phyloP scores from a whole-genome alignment of 345 rosid species.

The Melastoma malabathricum region DNA sequence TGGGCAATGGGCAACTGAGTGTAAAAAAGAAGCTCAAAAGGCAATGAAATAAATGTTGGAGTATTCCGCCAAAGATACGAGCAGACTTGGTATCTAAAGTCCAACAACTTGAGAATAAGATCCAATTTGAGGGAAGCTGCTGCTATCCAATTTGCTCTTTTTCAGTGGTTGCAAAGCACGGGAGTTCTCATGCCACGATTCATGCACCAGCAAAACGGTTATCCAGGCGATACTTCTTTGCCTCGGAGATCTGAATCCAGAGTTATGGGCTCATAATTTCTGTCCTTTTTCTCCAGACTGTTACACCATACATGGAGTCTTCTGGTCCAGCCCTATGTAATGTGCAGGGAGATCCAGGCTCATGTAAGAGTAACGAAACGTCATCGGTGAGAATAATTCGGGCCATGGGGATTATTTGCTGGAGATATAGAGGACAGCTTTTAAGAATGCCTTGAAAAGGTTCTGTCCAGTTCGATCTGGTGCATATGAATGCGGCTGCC shows the following conservation, averaged over 20 bases:
- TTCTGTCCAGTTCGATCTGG: conserved; percentile 90
- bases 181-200: conserved; percentile 76
- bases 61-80: conserved; percentile 31
- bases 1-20: conserved; percentile 17
- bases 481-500: conserved; percentile 90
- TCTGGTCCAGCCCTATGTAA: conserved; percentile 6
- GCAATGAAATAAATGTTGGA: conserved; percentile 35
- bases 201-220: conserved; percentile 96
- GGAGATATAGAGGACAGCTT: conserved; percentile 82
- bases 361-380: conserved; percentile 31
- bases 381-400: conserved; percentile 29
- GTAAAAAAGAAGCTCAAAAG: conserved; percentile 19
- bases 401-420: conserved; percentile 55
- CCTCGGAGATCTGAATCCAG: conserved; percentile 40
- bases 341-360: conserved; percentile 17
- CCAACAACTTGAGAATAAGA: conserved; percentile 50
- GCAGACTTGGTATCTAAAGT: conserved; percentile 43
- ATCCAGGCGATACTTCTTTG: conserved; percentile 70
- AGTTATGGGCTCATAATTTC: conserved; percentile 14
- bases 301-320: conserved; percentile 89
- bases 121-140: conserved; percentile 78
- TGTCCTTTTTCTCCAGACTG: conserved; percentile 36
- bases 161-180: conserved; percentile 82
- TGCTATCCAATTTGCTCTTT: conserved; percentile 75
- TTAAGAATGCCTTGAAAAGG: conserved; percentile 82